Evolutionary conservation across 352 stramenopile species (phyloP).

Genomic region (Globisporangium rhizosaccharum): DNA sequence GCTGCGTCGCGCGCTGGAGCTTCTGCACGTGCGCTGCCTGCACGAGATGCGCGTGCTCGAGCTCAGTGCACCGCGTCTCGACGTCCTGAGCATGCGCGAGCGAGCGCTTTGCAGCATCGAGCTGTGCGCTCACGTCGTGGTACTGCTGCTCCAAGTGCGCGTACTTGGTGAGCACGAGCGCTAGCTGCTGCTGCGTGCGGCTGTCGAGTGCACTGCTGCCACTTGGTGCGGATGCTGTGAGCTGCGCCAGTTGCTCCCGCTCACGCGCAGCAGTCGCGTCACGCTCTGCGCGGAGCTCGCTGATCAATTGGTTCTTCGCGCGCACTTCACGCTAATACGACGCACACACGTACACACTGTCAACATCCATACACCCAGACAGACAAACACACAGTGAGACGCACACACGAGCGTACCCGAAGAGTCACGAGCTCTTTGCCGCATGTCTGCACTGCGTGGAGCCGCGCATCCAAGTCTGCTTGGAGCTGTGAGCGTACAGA

Average conservation of each 20-base stretch:
- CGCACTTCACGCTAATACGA: constrained; percentile 37
- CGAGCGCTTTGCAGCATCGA: constrained; percentile 27
- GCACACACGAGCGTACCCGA: constrained; percentile 23
- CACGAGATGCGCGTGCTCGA: constrained; percentile 68
- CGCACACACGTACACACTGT: background rate
- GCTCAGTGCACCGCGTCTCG: constrained; percentile 39
- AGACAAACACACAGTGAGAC: background rate
- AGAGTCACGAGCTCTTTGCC: constrained; percentile 55
- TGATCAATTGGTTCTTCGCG: constrained; percentile 37
- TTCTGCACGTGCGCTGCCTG: constrained; percentile 63
- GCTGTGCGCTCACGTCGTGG: constrained; percentile 23
- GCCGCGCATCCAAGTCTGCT: constrained; percentile 43
- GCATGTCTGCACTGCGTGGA: constrained; percentile 52
- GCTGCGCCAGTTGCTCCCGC: constrained; percentile 28
- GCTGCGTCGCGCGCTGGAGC: constrained; percentile 61
- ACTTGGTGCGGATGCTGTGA: constrained; percentile 11
- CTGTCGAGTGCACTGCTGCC: constrained; percentile 12
- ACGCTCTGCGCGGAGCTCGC: constrained; percentile 27
- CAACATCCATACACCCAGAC: background rate
- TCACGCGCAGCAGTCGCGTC: constrained; percentile 31
- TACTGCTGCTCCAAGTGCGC: constrained; percentile 52
- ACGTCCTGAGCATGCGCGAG: constrained; percentile 28
- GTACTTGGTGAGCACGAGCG: constrained; percentile 54
- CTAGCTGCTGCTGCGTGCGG: constrained; percentile 36
- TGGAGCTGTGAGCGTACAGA: constrained; percentile 38